phyloP scores from a whole-genome alignment of 1,284 basidiomycete genomes.

The Cryptococcus sp. region DNA sequence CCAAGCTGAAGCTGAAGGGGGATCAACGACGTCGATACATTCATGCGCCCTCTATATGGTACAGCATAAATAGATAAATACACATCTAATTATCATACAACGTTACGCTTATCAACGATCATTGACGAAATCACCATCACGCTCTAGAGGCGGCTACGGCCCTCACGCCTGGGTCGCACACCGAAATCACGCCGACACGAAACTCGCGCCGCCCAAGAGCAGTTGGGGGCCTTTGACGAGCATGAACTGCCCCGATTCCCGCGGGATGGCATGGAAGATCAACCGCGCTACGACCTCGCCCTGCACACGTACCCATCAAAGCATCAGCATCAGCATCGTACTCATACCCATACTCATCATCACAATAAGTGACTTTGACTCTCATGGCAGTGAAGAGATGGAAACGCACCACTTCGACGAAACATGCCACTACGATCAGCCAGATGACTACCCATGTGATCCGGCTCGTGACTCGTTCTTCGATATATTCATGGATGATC shows the following conservation, averaged over 20 bases:
- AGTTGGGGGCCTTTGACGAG: slow-evolving; percentile 27
- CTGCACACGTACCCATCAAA: slow-evolving; percentile 43
- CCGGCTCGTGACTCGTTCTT: slow-evolving; percentile 86
- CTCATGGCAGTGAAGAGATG: slow-evolving; percentile 5
- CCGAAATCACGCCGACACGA: too few species aligned
- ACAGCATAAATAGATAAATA: slow-evolving; percentile 1
- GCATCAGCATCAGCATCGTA: too few species aligned
- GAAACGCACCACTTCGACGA: slow-evolving; percentile 56
- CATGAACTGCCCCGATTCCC: slow-evolving; percentile 36
- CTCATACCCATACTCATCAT: too few species aligned
- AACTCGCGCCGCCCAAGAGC: slow-evolving; percentile 5
- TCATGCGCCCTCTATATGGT: too few species aligned
- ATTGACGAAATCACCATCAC: too few species aligned
- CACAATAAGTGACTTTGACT: not conserved
- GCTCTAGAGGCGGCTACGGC: too few species aligned
- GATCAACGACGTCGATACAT: too few species aligned
- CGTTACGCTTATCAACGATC: too few species aligned
- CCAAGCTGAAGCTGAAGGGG: too few species aligned
- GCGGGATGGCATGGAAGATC: slow-evolving; percentile 57
- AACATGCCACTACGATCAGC: slow-evolving; percentile 83
- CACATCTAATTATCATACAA: not conserved
- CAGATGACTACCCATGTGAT: slow-evolving; percentile 96
- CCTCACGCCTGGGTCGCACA: too few species aligned
- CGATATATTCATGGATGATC: slow-evolving; percentile 91
- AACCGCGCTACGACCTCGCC: slow-evolving; percentile 83